Percentiles rank a stretch among this genome's conserved stretches.
Conservation (phyloP, 176 grass and related monocot genomes). For the Elymus sibiricus region DNA sequence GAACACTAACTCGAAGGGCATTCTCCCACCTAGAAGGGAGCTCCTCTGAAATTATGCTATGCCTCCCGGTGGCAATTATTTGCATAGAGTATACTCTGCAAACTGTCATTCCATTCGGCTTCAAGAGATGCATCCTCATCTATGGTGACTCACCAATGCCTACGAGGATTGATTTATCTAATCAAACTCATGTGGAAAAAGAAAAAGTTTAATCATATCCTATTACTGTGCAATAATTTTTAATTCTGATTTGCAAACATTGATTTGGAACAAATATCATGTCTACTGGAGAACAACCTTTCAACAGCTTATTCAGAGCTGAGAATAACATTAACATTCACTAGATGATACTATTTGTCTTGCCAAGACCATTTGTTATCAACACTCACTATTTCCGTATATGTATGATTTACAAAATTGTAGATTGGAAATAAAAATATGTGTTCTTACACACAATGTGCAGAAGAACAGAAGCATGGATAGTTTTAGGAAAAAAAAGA, state of each 20-base stretch:
- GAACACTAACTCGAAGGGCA: conserved; percentile 18
- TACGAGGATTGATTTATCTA: background rate
- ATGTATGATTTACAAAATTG: too few species aligned
- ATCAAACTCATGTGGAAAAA: background rate
- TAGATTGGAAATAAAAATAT: background rate
- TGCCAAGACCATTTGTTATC: too few species aligned
- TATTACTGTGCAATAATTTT: background rate
- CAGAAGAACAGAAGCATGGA: background rate
- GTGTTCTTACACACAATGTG: background rate
- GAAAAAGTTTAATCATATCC: background rate
- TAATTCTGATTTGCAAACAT: background rate
- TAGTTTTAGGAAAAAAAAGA: background rate
- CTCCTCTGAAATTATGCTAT: conserved; percentile 34
- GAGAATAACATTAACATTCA: background rate
- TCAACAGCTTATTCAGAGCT: background rate
- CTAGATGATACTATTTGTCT: background rate
- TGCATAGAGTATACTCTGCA: too few species aligned
- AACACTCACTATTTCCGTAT: background rate
- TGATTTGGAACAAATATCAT: background rate
- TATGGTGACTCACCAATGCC: conserved; percentile 35
- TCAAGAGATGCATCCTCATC: background rate
- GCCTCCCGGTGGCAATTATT: too few species aligned
- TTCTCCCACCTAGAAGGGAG: background rate
- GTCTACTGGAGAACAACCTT: too few species aligned
- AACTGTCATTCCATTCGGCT: conserved; percentile 36